Conservation (phyloP, 2,329 filamentous ascomycete species). For the Cladosporium velox region DNA sequence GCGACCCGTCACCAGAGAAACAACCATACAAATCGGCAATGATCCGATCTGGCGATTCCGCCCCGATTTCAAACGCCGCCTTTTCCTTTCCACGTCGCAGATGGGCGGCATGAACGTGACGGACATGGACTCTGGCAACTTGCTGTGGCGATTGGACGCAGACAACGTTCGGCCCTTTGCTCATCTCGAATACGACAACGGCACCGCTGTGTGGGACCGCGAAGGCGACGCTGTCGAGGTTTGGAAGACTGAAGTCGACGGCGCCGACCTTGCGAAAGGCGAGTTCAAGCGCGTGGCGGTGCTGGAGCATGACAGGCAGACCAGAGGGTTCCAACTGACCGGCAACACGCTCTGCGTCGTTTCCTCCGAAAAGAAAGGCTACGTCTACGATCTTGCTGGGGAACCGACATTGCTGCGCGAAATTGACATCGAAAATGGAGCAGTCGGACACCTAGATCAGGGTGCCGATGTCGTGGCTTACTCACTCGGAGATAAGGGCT, state of each 20-base stretch:
- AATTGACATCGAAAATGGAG: conserved; percentile 44
- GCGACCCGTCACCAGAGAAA: conserved; percentile 41
- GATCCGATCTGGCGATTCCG: conserved; percentile 50
- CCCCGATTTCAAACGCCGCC: conserved; percentile 49
- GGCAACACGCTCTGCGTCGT: conserved; percentile 50
- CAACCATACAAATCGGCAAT: conserved; percentile 44
- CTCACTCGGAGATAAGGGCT: conserved; percentile 47
- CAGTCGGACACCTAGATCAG: conserved; percentile 50
- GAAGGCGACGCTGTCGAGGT: conserved; percentile 49
- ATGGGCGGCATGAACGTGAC: conserved; percentile 49
- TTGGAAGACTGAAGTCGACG: conserved; percentile 43
- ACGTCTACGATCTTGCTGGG: conserved; percentile 47
- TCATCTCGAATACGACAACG: conserved; percentile 52
- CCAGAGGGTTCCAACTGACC: conserved; percentile 49
- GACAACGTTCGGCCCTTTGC: conserved; percentile 45
- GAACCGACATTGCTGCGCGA: conserved; percentile 40
- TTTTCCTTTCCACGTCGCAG: conserved; percentile 50
- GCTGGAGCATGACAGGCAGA: conserved; percentile 46
- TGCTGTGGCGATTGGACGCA: conserved; percentile 41
- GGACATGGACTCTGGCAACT: conserved; percentile 48
- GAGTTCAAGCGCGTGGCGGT: conserved; percentile 45
- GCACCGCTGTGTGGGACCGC: conserved; percentile 49
- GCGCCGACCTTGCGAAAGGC: conserved; percentile 34
- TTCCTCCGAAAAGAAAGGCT: conserved; percentile 47
- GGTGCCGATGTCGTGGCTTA: conserved; percentile 46